Base-by-base conservation (phyloP, 2,329 filamentous ascomycete genomes). In the Colletotrichum sp. region DNA sequence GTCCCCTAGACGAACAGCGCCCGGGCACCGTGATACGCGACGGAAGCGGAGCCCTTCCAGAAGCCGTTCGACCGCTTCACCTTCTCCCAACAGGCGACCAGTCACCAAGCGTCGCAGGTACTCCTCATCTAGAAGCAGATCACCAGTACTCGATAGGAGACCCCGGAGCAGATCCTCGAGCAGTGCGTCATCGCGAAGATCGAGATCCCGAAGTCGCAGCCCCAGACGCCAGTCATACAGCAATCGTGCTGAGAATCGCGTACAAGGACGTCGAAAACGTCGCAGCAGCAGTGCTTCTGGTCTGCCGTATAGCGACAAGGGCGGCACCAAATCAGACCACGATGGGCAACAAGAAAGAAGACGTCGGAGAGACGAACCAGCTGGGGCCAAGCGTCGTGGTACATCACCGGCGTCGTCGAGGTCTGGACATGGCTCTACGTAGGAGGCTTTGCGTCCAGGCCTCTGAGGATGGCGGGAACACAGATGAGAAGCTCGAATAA, bases 361-460 rank as follows among this genome's bases (percentile, higher is more conserved):
- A 52, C 30, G 48, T 13, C 38, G 32, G 32, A 12, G 9, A 34
- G 34, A 60, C 24, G 66, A 21, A 9, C 26, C 34, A 55, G 56
- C 43, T 13, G 43, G 26, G 18, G 24, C 9, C 34, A 87, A 86
- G 78, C 88, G 88, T 82, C 86, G 85, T 79, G 90, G 87, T 81
- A 85, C 85, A 78, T 90, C 90, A 78, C 89, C 89, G 77, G 85
- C 85, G 81, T 89, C 89, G 81, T 88, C 87, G 83, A 84, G 84
- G 81, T 86, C 87, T 9, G 69, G 28, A 18, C 30, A 56, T 36
- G 26, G 34, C 13, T 30, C 36, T 13, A 75, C 67, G 34, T 66
- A 32, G 48, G 48, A 30, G 55, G 12, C n/a, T 13, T 7, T 24
- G 18, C 16, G 48, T 12, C 26, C 58, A 21, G 13, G 12, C 36